Evolutionary conservation across 805 yeast genomes (phyloP).

Genomic region (Wickerhamiella azyma): DNA sequence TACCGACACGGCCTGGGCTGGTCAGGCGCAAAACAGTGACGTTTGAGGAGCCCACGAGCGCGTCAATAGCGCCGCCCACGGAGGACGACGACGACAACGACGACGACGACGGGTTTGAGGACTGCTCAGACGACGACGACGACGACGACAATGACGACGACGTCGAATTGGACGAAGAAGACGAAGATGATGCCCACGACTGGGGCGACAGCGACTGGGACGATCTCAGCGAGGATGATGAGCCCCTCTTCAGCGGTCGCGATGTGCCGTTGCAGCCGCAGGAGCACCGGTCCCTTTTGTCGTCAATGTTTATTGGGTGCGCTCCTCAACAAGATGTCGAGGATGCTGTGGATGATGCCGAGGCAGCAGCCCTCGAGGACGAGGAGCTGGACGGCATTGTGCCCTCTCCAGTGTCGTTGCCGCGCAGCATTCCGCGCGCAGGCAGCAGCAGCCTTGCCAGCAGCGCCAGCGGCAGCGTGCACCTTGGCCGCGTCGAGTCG

Average conservation of each 20-base stretch:
- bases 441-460: neutral
- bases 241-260: slow-evolving; percentile 22
- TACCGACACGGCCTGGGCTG: slow-evolving; percentile 1
- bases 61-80: neutral
- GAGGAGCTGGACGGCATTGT: neutral
- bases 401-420: slow-evolving; percentile 1
- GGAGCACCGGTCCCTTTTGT: slow-evolving; percentile 26
- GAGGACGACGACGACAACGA: neutral
- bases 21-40: slow-evolving; percentile 6
- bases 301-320: slow-evolving; percentile 5
- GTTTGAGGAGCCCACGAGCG: slow-evolving; percentile 3
- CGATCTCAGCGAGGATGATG: slow-evolving; percentile 14
- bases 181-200: slow-evolving; percentile 23
- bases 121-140: slow-evolving; percentile 6
- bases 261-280: slow-evolving; percentile 22
- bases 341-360: neutral
- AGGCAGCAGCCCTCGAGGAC: neutral
- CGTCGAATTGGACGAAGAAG: slow-evolving; percentile 18
- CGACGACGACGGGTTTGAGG: neutral
- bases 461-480: neutral
- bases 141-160: slow-evolving; percentile 24
- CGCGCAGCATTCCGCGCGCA: neutral
- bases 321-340: neutral
- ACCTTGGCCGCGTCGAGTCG: neutral
- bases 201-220: slow-evolving; percentile 24